Conservation (phyloP, 352 stramenopile genomes). For the Phytopythium boreale region DNA sequence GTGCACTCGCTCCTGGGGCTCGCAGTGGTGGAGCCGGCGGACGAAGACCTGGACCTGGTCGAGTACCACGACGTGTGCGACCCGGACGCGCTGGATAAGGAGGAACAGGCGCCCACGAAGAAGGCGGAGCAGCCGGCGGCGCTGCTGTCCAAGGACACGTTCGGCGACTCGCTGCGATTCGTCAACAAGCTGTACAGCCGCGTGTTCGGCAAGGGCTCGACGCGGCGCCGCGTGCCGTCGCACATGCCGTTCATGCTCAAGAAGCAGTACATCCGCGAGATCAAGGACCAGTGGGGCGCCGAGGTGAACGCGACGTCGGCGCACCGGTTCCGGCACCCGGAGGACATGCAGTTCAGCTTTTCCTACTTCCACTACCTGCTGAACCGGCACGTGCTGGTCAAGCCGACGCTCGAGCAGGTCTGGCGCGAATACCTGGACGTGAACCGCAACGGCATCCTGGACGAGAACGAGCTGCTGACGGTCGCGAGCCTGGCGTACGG, state of each 20-base stretch:
- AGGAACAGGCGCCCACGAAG: not conserved
- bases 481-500: conserved; percentile 80
- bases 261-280: conserved; percentile 82
- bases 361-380: conserved; percentile 94
- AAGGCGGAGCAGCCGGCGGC: conserved; percentile 21
- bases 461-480: conserved; percentile 90
- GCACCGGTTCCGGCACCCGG: conserved; percentile 87
- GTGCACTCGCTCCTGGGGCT: conserved; percentile 36
- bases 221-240: conserved; percentile 84
- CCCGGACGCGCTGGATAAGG: conserved; percentile 4
- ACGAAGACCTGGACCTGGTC: conserved; percentile 56
- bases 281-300: conserved; percentile 78
- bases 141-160: conserved; percentile 86
- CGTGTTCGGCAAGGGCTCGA: conserved; percentile 73
- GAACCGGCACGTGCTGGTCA: conserved; percentile 80
- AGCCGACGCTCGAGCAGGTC: conserved; percentile 71
- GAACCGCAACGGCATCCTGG: conserved; percentile 88
- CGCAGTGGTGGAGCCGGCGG: conserved; percentile 31
- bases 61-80: conserved; percentile 71
- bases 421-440: conserved; percentile 89
- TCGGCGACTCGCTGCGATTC: conserved; percentile 89
- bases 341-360: conserved; percentile 96
- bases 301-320: conserved; percentile 76
- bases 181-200: conserved; percentile 92
- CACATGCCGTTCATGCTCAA: conserved; percentile 96